Evolutionary conservation across 2,329 filamentous ascomycete genomes (phyloP).

Genomic region (Fusarium staphyleae): DNA sequence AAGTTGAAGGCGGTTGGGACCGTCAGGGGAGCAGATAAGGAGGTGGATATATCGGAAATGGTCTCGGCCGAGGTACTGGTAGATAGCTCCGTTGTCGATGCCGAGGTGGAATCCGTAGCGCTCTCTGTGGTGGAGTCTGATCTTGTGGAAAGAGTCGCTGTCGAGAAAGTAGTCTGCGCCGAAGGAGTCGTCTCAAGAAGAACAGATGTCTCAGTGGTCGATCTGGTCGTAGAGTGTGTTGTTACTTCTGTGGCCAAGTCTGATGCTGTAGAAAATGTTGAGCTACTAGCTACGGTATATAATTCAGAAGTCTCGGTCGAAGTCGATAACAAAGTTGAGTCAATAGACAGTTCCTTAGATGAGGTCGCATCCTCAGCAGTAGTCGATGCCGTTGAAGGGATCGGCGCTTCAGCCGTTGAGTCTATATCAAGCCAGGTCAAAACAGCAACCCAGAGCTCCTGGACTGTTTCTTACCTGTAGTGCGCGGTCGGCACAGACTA

Average conservation of each 20-base stretch:
- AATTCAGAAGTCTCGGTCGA: background rate
- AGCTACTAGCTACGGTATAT: background rate
- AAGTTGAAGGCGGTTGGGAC: background rate
- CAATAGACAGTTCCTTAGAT: no score
- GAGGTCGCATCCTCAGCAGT: no score
- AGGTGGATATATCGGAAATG: background rate
- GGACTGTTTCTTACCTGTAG: background rate
- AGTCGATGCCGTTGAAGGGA: no score
- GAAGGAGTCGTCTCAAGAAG: no score
- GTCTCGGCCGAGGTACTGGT: background rate
- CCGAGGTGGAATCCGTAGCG: no score
- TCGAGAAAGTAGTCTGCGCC: background rate
- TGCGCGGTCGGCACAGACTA: background rate
- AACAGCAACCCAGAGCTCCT: background rate
- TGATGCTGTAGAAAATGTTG: background rate
- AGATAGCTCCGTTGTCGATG: background rate
- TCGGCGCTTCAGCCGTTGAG: background rate
- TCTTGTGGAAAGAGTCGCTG: background rate
- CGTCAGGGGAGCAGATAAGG: background rate
- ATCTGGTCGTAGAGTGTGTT: no score
- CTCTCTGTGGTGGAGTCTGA: background rate
- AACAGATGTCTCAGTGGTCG: no score
- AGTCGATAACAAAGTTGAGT: background rate
- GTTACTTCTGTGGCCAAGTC: background rate
- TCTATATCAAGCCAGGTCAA: background rate